Conservation (phyloP, 2,329 filamentous ascomycete species). For the Ophiocordyceps camponoti-leonardi region DNA sequence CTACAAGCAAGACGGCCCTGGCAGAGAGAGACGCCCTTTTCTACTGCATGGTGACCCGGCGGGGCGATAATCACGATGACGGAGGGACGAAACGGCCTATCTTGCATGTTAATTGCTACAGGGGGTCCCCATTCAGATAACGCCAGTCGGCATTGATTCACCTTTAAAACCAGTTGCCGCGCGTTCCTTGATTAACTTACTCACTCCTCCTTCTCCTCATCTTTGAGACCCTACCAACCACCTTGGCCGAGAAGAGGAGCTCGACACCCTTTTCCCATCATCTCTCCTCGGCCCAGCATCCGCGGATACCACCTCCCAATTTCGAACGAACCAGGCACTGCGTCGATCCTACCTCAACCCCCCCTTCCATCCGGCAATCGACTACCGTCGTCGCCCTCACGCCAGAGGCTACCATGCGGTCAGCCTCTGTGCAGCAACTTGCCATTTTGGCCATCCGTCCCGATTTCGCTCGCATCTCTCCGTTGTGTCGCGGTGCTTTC, state of each 20-base stretch:
- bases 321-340: background rate
- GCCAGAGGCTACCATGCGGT: background rate
- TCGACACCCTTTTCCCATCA: background rate
- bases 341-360: background rate
- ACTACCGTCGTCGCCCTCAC: background rate
- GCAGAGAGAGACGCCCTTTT: background rate
- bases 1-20: background rate
- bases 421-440: background rate
- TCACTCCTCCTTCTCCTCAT: background rate
- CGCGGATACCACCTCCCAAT: background rate
- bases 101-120: background rate
- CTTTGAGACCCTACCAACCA: background rate
- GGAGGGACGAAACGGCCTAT: background rate
- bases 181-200: background rate
- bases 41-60: background rate
- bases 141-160: background rate
- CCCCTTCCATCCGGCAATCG: background rate
- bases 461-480: background rate
- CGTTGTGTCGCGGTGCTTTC: conserved; percentile 2
- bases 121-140: background rate
- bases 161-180: background rate
- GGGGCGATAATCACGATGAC: background rate
- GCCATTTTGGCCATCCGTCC: background rate
- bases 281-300: background rate
- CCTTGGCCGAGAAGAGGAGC: background rate